phyloP scores from a whole-genome alignment of 495 filamentous ascomycete genomes.

The Trichoderma erinaceum region DNA sequence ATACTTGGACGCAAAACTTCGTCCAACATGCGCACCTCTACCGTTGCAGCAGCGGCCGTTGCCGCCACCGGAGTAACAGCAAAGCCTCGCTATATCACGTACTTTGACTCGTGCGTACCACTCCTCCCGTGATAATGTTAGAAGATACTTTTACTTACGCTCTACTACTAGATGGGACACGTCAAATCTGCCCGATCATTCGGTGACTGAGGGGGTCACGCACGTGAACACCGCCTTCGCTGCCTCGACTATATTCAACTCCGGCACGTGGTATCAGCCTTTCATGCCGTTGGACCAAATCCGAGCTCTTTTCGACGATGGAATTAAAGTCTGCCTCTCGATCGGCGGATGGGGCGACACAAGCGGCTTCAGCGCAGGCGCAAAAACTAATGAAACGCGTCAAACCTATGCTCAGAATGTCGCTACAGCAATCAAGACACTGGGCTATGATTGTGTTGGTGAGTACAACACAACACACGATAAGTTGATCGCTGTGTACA shows the following conservation, averaged over 20 bases:
- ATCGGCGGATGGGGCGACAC: constrained; percentile 62
- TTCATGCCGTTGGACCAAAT: constrained; percentile 45
- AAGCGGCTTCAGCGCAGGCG: constrained; percentile 46
- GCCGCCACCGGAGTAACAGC: constrained; percentile 18
- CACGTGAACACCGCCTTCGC: constrained; percentile 59
- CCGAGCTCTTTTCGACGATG: constrained; percentile 46
- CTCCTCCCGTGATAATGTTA: neutral
- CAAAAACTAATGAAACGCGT: constrained; percentile 44
- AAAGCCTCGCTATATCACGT: constrained; percentile 25
- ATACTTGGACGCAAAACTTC: neutral
- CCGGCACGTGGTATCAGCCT: constrained; percentile 37
- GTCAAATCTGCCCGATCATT: constrained; percentile 25
- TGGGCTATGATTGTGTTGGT: constrained; percentile 53
- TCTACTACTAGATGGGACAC: constrained; percentile 25
- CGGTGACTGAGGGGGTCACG: constrained; percentile 34
- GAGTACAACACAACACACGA: constrained; percentile 13
- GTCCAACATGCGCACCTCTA: neutral
- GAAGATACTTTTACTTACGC: no score
- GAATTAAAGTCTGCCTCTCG: constrained; percentile 54
- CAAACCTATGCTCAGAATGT: constrained; percentile 54
- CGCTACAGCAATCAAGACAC: constrained; percentile 42
- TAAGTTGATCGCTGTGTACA: neutral
- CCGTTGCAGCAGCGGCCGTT: constrained; percentile 15
- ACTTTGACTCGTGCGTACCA: constrained; percentile 24
- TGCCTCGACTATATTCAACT: constrained; percentile 45